Evolutionary conservation across 169 alveolate species (phyloP).

Genomic region (Cryptosporidium baileyi): DNA sequence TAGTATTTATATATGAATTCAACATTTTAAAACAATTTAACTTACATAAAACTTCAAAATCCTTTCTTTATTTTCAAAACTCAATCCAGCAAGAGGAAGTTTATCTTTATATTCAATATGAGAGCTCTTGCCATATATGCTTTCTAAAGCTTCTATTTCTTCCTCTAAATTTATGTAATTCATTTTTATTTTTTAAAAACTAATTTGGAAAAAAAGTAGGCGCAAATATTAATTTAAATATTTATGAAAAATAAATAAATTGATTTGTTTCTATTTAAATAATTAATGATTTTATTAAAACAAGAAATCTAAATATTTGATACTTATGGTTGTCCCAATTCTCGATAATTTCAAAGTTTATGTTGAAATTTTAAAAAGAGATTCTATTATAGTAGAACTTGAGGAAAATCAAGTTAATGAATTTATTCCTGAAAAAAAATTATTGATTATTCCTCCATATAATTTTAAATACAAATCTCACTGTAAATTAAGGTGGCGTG

Average conservation of each 20-base stretch:
- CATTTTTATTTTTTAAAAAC: neutral
- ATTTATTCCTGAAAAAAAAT: neutral
- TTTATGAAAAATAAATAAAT: too few species aligned
- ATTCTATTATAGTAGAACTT: neutral
- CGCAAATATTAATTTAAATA: too few species aligned
- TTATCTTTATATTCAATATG: neutral
- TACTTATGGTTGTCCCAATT: too few species aligned
- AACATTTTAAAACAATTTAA: neutral
- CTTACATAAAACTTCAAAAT: constrained; percentile 34
- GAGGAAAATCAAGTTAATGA: neutral
- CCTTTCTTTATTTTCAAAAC: neutral
- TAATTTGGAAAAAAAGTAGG: neutral
- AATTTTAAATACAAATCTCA: constrained; percentile 40
- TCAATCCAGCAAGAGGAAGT: constrained; percentile 15
- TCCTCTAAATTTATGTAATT: neutral
- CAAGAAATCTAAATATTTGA: neutral
- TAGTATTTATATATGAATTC: neutral
- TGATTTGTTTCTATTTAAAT: neutral
- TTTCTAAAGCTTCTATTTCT: constrained; percentile 15
- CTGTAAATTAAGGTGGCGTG: constrained; percentile 80
- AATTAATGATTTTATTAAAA: neutral
- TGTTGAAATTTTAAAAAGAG: constrained; percentile 1
- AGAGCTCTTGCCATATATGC: constrained; percentile 16
- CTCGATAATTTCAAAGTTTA: neutral
- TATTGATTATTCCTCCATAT: constrained; percentile 65